These are phyloP conservation scores for Telfairia occidentalis DNA, from an alignment of 331 rosid genomes.

Conservation along the genomic window DNA sequence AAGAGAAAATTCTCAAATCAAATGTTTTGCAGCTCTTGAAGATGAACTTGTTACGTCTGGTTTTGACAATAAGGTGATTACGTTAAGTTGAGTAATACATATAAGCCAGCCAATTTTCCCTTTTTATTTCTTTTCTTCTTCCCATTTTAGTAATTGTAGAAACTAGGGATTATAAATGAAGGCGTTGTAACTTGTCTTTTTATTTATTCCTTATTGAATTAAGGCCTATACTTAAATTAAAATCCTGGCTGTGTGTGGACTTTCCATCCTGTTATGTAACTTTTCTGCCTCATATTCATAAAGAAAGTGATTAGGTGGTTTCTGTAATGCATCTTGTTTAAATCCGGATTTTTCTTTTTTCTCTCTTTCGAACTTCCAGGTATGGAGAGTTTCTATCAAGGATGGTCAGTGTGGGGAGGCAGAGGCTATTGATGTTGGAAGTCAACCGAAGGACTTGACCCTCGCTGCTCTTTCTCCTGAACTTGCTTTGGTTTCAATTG, in stretches of 20 bases:
- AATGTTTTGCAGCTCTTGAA: constrained; percentile 64
- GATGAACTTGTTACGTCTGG: constrained; percentile 74
- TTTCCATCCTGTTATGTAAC: background rate
- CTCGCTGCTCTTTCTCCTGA: constrained; percentile 70
- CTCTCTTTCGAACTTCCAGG: constrained; percentile 11
- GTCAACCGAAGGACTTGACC: constrained; percentile 84
- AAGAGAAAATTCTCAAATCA: constrained; percentile 75
- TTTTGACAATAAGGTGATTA: constrained; percentile 69
- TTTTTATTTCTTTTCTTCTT: background rate
- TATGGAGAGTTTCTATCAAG: constrained; percentile 53
- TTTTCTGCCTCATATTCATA: background rate
- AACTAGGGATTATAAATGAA: background rate
- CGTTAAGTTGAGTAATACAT: background rate
- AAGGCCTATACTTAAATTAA: background rate
- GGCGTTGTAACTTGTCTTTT: background rate
- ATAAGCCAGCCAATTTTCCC: background rate
- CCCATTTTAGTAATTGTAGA: background rate
- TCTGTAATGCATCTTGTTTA: background rate
- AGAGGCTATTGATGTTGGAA: constrained; percentile 73
- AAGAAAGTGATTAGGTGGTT: background rate
- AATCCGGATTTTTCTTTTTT: background rate
- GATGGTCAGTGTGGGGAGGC: constrained; percentile 72
- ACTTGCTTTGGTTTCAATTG: constrained; percentile 70
- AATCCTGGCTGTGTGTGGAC: background rate
- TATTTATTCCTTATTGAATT: constrained; percentile 8